A percentile compares a stretch with the other conserved stretches of the same genome.
These are phyloP conservation scores for Panicum hallii DNA, from an alignment of 202 grass and related monocot species.

Conservation along the genomic window DNA sequence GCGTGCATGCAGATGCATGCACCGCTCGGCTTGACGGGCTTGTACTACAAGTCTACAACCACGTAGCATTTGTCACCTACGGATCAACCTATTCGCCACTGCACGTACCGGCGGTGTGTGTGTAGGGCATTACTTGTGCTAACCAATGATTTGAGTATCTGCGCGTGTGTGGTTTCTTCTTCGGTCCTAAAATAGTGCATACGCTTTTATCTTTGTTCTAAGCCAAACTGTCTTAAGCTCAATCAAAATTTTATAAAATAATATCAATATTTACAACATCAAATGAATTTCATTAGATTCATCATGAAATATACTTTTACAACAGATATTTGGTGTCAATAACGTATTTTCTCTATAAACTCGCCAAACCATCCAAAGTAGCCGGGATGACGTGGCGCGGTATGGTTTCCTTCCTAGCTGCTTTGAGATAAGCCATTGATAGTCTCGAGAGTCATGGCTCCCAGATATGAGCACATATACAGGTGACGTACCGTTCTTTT, in stretches of 20 bases:
- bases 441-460: constrained; percentile 29
- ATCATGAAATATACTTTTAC: no score
- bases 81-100: neutral
- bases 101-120: neutral
- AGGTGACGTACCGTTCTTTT: neutral
- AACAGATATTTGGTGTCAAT: no score
- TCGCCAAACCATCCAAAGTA: no score
- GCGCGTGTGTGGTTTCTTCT: no score
- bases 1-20: neutral
- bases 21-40: neutral
- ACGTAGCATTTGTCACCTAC: neutral
- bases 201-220: no score
- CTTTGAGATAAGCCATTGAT: constrained; percentile 24
- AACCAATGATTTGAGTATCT: no score
- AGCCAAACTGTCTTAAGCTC: no score
- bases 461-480: neutral
- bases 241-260: no score
- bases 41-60: neutral
- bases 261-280: no score
- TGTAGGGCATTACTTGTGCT: neutral
- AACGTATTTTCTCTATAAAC: no score
- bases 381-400: neutral
- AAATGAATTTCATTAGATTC: no score
- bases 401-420: neutral
- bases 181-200: no score